Evolutionary conservation across 1,284 basidiomycete genomes (phyloP).

Genomic region (Leccinum proliferum): DNA sequence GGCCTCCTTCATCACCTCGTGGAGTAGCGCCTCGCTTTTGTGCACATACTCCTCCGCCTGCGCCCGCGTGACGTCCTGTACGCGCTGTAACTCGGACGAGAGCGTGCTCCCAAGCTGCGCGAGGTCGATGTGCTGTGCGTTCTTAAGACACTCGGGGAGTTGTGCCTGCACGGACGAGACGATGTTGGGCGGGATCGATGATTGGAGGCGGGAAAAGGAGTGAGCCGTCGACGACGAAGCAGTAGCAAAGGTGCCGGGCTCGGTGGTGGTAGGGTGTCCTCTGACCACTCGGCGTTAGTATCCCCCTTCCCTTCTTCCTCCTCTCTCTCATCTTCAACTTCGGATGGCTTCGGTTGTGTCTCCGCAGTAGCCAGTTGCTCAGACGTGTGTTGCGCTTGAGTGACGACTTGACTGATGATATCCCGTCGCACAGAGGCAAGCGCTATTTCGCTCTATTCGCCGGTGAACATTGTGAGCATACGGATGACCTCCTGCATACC

Average conservation of each 20-base stretch:
- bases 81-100: conserved; percentile 64
- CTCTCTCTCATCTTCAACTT: conserved; percentile 11
- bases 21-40: conserved; percentile 69
- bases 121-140: conserved; percentile 61
- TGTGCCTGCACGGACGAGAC: conserved; percentile 63
- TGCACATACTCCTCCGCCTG: conserved; percentile 84
- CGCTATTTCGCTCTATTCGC: conserved; percentile 64
- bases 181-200: conserved; percentile 66
- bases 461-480: conserved; percentile 2
- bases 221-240: conserved; percentile 30
- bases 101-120: conserved; percentile 61
- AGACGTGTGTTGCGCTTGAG: conserved; percentile 74
- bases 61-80: conserved; percentile 64
- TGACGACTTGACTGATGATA: conserved; percentile 60
- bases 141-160: conserved; percentile 60
- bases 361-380: conserved; percentile 49
- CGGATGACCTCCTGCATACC: conserved; percentile 40
- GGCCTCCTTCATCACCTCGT: conserved; percentile 38
- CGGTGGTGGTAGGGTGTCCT: conserved; percentile 22
- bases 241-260: conserved; percentile 15
- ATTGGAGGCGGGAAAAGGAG: conserved; percentile 62
- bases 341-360: conserved; percentile 6
- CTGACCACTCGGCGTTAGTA: conserved; percentile 16
- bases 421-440: conserved; percentile 74
- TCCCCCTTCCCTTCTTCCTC: neutral